Conservation (phyloP, 2,329 filamentous ascomycete genomes). For the Drechslera avenae region DNA sequence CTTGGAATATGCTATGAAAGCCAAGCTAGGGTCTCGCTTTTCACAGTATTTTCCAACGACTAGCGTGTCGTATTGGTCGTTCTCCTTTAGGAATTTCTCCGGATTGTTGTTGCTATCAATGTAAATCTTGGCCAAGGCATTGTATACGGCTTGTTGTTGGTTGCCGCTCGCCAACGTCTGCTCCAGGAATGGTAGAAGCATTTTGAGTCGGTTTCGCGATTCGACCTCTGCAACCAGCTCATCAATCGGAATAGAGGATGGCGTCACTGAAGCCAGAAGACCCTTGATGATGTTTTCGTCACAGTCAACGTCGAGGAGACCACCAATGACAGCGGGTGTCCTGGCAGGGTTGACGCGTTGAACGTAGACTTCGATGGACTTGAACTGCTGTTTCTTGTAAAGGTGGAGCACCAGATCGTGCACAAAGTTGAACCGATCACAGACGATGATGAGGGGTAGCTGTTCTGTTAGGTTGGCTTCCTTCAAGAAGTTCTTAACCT, state of each 20-base stretch:
- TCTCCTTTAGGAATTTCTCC: slow-evolving; percentile 96
- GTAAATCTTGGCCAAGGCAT: slow-evolving; percentile 98
- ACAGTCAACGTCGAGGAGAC: slow-evolving; percentile 93
- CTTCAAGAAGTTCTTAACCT: slow-evolving; percentile 99
- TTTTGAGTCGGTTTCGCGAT: slow-evolving; percentile 90
- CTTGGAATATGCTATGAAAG: slow-evolving; percentile 93
- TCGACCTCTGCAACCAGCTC: slow-evolving; percentile 95
- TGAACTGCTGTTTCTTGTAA: slow-evolving; percentile 99
- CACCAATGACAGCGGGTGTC: slow-evolving; percentile 91
- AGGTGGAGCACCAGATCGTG: slow-evolving; percentile 95
- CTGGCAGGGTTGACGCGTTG: slow-evolving; percentile 92
- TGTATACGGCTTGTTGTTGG: slow-evolving; percentile 95
- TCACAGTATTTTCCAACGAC: slow-evolving; percentile 97
- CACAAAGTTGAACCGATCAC: slow-evolving; percentile 98
- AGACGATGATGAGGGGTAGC: slow-evolving; percentile 95
- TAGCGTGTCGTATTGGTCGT: slow-evolving; percentile 93
- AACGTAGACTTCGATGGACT: slow-evolving; percentile 97
- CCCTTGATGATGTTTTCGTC: slow-evolving; percentile 96
- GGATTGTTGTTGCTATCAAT: slow-evolving; percentile 99
- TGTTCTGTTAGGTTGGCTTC: slow-evolving; percentile 92
- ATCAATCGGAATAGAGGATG: slow-evolving; percentile 86
- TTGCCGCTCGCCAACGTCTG: slow-evolving; percentile 86
- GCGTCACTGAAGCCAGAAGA: slow-evolving; percentile 81
- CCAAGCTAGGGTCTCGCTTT: slow-evolving; percentile 95
- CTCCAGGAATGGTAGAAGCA: slow-evolving; percentile 94